A percentile compares a stretch with the other conserved stretches of the same genome.
Conservation (phyloP, 768 basidiomycete species). For the Pleurotus salmoneostramineus region DNA sequence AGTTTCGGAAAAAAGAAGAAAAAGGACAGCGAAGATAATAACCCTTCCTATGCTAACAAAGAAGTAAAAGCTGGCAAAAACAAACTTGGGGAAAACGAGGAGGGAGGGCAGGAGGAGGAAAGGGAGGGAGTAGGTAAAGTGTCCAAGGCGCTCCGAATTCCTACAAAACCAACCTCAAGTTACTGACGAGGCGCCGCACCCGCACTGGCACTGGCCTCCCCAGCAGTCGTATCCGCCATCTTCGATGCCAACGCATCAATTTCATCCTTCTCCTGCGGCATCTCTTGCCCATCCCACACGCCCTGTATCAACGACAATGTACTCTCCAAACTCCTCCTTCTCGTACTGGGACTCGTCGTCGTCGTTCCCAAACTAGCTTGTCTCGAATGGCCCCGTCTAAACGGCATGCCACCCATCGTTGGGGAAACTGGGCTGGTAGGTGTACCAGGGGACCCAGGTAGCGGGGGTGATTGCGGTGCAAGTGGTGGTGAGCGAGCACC, state of each 20-base stretch:
- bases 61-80: no score
- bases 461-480: conserved; percentile 20
- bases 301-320: conserved; percentile 95
- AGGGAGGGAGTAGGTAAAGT: not conserved
- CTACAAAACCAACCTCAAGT: not conserved
- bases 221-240: conserved; percentile 1
- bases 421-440: conserved; percentile 22
- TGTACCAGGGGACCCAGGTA: conserved; percentile 11
- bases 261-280: conserved; percentile 8
- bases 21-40: no score
- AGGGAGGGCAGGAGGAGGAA: not conserved
- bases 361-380: conserved; percentile 91
- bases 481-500: conserved; percentile 27
- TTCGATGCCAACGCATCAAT: conserved; percentile 3
- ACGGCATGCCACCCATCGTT: conserved; percentile 38
- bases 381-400: conserved; percentile 70
- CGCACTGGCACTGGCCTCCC: not conserved
- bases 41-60: not conserved
- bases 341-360: conserved; percentile 90
- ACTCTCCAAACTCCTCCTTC: conserved; percentile 89
- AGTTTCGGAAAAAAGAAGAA: no score
- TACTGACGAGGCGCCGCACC: not conserved
- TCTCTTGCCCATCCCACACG: conserved; percentile 72
- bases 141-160: not conserved
- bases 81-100: no score